phyloP scores from a whole-genome alignment of 495 filamentous ascomycete genomes.

The Barbatosphaeria neglecta region DNA sequence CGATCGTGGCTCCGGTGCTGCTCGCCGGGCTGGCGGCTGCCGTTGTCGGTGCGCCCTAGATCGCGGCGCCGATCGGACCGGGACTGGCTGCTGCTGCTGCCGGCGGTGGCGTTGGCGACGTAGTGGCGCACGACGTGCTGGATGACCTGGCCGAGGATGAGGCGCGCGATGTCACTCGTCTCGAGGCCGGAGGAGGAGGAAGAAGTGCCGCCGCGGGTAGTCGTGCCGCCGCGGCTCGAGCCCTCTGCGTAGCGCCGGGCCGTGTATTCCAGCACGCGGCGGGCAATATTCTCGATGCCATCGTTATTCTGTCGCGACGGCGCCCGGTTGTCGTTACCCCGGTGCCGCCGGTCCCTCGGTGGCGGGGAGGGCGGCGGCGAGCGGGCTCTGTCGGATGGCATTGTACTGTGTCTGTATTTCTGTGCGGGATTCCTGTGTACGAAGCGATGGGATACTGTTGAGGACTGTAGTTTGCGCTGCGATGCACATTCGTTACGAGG shows the following conservation, averaged over 20 bases:
- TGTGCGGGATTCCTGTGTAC: no score
- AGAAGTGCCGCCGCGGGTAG: background rate
- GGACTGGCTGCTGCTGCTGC: background rate
- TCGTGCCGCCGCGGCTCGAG: background rate
- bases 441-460: no score
- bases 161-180: background rate
- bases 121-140: background rate
- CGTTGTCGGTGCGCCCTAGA: background rate
- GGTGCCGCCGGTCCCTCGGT: background rate
- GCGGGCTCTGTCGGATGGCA: background rate
- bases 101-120: background rate
- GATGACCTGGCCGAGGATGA: background rate
- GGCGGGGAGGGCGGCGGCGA: background rate
- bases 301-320: background rate
- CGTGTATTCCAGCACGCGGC: background rate
- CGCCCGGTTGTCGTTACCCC: background rate
- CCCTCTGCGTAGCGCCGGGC: background rate
- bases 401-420: no score
- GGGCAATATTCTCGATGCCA: background rate
- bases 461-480: no score
- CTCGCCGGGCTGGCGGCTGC: background rate
- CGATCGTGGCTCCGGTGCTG: background rate
- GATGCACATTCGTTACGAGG: no score
- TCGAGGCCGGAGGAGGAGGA: background rate
- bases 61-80: background rate